Percentiles rank a stretch among this genome's conserved stretches.
Evolutionary conservation across 305 asterid genomes (phyloP).

Genomic region (Vinca major): DNA sequence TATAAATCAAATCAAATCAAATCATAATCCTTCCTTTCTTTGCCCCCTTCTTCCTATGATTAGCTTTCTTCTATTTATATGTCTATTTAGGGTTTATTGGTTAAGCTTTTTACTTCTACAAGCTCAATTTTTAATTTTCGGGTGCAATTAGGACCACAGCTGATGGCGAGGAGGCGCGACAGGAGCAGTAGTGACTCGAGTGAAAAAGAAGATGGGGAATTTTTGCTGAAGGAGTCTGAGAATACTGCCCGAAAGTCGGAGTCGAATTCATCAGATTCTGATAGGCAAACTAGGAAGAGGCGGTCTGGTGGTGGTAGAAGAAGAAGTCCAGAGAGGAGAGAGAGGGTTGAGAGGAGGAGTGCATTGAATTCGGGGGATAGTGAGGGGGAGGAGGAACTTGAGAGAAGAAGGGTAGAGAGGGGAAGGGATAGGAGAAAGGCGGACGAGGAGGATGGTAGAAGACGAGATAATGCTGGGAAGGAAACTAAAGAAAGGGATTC

Average conservation of each 20-base stretch:
- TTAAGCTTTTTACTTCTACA: no score
- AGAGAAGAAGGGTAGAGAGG: background rate
- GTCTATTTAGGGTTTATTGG: no score
- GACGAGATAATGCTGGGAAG: background rate
- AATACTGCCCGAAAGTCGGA: background rate
- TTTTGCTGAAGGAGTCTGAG: background rate
- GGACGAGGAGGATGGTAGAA: background rate
- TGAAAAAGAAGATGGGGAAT: no score
- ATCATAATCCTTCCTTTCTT: no score
- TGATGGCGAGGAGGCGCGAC: slow-evolving; percentile 2
- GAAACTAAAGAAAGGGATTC: background rate
- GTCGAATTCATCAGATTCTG: background rate
- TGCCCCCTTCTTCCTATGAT: no score
- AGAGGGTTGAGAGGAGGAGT: background rate
- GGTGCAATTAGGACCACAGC: no score
- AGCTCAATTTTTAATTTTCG: no score
- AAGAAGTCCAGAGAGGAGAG: background rate
- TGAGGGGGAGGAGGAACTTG: background rate
- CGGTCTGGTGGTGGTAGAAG: background rate
- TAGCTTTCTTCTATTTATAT: no score
- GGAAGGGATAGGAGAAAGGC: background rate
- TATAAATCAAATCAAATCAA: no score
- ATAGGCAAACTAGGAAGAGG: background rate
- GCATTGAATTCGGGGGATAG: background rate
- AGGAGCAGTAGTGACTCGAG: background rate